phyloP scores from a whole-genome alignment of 2,329 filamentous ascomycete genomes.

The Colletotrichum plurivorum region DNA sequence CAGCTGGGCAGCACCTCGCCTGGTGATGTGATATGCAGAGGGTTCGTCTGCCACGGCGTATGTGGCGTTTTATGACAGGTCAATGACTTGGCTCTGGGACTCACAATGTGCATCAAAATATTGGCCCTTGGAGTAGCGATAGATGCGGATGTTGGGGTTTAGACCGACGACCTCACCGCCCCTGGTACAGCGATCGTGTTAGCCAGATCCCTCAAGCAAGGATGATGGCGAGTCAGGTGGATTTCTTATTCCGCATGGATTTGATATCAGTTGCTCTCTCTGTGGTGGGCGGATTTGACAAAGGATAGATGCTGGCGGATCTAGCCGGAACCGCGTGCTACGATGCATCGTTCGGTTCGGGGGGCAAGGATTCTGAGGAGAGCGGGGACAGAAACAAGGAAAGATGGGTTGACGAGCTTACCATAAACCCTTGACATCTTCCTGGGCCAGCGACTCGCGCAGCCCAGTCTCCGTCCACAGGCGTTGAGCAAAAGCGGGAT shows the following conservation, averaged over 20 bases:
- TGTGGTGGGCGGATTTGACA: constrained; percentile 4
- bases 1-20: background rate
- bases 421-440: constrained; percentile 59
- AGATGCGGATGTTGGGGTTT: constrained; percentile 90
- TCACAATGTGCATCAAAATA: constrained; percentile 95
- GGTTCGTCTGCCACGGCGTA: constrained; percentile 1
- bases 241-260: constrained; percentile 23
- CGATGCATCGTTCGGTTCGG: constrained; percentile 1
- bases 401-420: constrained; percentile 48
- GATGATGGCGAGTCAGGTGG: background rate
- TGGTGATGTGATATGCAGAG: constrained; percentile 7
- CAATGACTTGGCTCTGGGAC: constrained; percentile 47
- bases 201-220: constrained; percentile 6
- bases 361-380: constrained; percentile 16
- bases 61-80: constrained; percentile 37
- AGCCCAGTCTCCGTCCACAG: constrained; percentile 86
- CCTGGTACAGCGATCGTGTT: constrained; percentile 62
- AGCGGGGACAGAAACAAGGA: background rate
- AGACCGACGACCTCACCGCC: constrained; percentile 87
- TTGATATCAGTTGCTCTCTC: constrained; percentile 24
- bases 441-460: constrained; percentile 68
- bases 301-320: constrained; percentile 19
- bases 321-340: constrained; percentile 34
- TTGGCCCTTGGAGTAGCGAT: constrained; percentile 87
- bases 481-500: constrained; percentile 78